Base-by-base conservation (phyloP, 305 asterid species). In the Solanum hybrid region DNA sequence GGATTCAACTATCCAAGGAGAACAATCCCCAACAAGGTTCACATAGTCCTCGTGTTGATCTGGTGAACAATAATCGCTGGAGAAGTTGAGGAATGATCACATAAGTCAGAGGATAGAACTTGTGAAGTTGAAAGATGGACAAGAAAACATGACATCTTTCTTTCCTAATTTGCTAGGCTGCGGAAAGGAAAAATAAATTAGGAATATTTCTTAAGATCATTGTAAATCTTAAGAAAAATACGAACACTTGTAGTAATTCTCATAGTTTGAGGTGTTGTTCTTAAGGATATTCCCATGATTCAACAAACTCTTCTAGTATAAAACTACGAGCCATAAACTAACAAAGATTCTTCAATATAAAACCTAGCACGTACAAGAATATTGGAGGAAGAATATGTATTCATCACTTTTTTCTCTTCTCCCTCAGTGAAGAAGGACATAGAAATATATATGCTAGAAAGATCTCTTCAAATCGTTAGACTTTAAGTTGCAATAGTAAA, bases 1-100 rank as follows among this genome's bases (percentile, higher is more conserved):
- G 93, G 89, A 77, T 80, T 78, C 82, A 91, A 37, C 78, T 10
- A 79, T 11, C 29, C 2, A 66, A 77, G 17, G 78, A 29, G 45
- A 73, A 45, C 37, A 77, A 12, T 24, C 1, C 56, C 32, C 72
- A 88, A 22, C 78, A 82, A 32, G 78, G 64, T 34, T 81, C 76
- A 14, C 66, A 73, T n/a, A 86, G 86, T 60, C 60, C 88, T 37
- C 86, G 87, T 42, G 86, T 77, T 34, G 81, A 88, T 15, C 78
- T 75, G 22, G 40, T 9, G 51, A 79, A 69, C 9, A 81, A 36
- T 75, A 22, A 56, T 35, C 19, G 86, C 11, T 92, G 14, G 90
- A 91, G 4, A 90, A 19, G 42, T 24, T 93, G 56, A 75, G 72
- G 87, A 36, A 81, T 45, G 94, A 89, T 86, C 93, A 93, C 69